Conservation (phyloP, 1,139 yeast species). For the Blastobotrys illinoisensis region DNA sequence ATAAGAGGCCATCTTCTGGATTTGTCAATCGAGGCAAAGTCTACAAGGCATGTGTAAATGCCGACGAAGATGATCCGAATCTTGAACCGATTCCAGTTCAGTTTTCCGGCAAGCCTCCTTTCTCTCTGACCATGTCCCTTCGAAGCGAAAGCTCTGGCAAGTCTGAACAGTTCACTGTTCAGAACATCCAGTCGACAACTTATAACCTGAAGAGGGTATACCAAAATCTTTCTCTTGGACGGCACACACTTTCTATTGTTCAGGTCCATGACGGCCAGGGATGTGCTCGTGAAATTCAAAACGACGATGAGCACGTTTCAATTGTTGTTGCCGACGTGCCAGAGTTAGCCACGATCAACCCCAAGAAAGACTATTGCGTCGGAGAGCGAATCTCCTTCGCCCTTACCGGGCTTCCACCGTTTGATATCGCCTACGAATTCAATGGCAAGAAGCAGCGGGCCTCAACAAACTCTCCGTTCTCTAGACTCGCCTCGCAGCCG, state of each 20-base stretch:
- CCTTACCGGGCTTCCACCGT: conserved; percentile 76
- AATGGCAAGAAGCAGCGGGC: conserved; percentile 59
- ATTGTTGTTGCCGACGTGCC: conserved; percentile 75
- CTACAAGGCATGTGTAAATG: conserved; percentile 47
- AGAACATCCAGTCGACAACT: conserved; percentile 32
- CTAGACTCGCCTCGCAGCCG: conserved; percentile 73
- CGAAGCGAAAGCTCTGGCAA: conserved; percentile 50
- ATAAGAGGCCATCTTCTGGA: conserved; percentile 52
- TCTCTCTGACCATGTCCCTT: conserved; percentile 47
- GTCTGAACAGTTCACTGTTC: conserved; percentile 36
- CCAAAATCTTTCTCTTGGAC: conserved; percentile 45
- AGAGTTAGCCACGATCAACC: conserved; percentile 43
- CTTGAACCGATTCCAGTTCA: conserved; percentile 53
- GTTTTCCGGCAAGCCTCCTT: conserved; percentile 61
- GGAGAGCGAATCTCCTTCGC: conserved; percentile 83
- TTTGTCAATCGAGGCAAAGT: conserved; percentile 46
- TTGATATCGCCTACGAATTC: conserved; percentile 66
- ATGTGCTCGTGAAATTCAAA: conserved; percentile 46
- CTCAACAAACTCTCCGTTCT: conserved; percentile 50
- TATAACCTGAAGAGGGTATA: conserved; percentile 38
- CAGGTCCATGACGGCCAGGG: conserved; percentile 65
- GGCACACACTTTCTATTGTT: conserved; percentile 52
- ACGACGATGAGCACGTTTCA: conserved; percentile 30
- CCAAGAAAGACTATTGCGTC: conserved; percentile 63
- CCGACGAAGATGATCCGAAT: conserved; percentile 20